Conservation (phyloP, 495 filamentous ascomycete genomes). For the Evernia prunastri region DNA sequence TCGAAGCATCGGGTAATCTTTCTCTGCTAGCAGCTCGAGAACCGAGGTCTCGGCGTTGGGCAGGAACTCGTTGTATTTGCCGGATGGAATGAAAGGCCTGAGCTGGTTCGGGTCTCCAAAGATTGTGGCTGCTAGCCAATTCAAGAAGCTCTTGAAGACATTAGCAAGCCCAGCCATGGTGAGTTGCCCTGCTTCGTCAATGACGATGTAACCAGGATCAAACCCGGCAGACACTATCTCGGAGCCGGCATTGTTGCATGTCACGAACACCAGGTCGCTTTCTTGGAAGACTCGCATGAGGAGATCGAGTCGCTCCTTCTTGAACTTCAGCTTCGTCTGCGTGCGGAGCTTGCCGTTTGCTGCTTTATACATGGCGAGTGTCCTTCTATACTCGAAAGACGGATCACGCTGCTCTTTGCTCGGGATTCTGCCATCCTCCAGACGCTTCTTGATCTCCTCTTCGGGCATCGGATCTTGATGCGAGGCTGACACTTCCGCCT, state of each 20-base stretch:
- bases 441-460: background rate
- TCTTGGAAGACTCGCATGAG: background rate
- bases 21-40: background rate
- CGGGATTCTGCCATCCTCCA: background rate
- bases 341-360: background rate
- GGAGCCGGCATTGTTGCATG: background rate
- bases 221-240: background rate
- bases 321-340: background rate
- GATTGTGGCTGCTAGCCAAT: background rate
- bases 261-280: background rate
- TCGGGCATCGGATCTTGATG: background rate
- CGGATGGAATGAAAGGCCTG: background rate
- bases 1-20: background rate
- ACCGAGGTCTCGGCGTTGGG: background rate
- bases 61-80: background rate
- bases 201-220: background rate
- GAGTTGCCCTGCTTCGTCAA: background rate
- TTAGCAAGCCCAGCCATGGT: background rate
- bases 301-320: background rate
- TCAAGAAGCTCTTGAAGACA: background rate
- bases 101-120: constrained; percentile 8
- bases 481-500: background rate
- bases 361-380: background rate
- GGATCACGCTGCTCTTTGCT: background rate
- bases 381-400: background rate